Conservation (phyloP, 768 basidiomycete genomes). For the Trametes maxima region DNA sequence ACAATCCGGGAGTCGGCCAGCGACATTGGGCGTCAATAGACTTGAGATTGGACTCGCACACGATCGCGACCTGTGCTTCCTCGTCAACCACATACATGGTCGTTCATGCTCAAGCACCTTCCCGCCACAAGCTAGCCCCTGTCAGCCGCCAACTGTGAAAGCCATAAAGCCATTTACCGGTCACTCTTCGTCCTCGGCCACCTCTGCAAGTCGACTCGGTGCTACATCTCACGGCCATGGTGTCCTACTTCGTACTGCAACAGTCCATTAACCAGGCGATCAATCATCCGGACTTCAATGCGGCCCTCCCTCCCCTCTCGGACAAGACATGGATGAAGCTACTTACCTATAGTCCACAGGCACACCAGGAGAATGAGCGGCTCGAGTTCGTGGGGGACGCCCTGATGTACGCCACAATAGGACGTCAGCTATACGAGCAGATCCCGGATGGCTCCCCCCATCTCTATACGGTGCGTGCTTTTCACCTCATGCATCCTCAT, state of each 20-base stretch:
- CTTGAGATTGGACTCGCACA: too few species aligned
- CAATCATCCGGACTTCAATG: conserved; percentile 27
- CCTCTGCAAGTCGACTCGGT: neutral
- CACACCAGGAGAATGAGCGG: conserved; percentile 37
- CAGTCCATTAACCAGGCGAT: conserved; percentile 26
- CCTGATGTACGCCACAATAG: conserved; percentile 46
- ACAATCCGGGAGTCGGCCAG: too few species aligned
- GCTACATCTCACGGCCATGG: conserved; percentile 5
- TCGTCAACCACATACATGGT: conserved; percentile 9
- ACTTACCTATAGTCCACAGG: conserved; percentile 7
- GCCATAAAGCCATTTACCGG: neutral
- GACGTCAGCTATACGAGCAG: conserved; percentile 40
- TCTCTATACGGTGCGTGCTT: conserved; percentile 32
- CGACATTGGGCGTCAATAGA: neutral
- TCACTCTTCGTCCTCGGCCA: neutral
- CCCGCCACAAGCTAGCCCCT: neutral
- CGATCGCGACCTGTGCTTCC: neutral
- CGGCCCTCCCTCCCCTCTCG: conserved; percentile 39
- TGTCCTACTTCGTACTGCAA: conserved; percentile 22
- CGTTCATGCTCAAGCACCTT: neutral
- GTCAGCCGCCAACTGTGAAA: neutral
- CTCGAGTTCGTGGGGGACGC: conserved; percentile 53
- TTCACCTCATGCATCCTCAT: neutral
- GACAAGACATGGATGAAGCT: conserved; percentile 34
- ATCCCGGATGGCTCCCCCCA: conserved; percentile 29